Conservation (phyloP, 1,284 basidiomycete species). For the Apiotrichum gamsii region DNA sequence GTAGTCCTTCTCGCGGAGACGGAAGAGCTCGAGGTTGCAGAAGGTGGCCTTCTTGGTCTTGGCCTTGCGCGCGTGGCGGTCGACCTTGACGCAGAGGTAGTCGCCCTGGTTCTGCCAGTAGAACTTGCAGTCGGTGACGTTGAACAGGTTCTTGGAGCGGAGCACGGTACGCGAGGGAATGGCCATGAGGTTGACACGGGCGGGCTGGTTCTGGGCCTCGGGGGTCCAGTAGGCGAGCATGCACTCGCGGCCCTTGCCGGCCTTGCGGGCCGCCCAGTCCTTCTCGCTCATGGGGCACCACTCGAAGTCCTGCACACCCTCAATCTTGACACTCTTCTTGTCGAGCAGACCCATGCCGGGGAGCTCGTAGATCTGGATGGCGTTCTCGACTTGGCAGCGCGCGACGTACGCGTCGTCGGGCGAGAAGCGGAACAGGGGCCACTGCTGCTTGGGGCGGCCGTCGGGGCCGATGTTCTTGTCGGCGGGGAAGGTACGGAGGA, state of each 20-base stretch:
- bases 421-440: slow-evolving; percentile 98
- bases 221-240: slow-evolving; percentile 98
- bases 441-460: slow-evolving; percentile 49
- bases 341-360: slow-evolving; percentile 91
- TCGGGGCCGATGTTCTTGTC: slow-evolving; percentile 46
- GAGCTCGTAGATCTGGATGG: slow-evolving; percentile 94
- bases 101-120: slow-evolving; percentile 99
- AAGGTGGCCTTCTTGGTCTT: slow-evolving; percentile 99
- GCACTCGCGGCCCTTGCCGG: slow-evolving; percentile 62
- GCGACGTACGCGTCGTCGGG: slow-evolving; percentile 94
- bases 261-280: slow-evolving; percentile 68
- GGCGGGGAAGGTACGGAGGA: slow-evolving; percentile 85
- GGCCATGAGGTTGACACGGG: slow-evolving; percentile 84
- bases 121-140: slow-evolving; percentile 96
- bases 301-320: slow-evolving; percentile 97
- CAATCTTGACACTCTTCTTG: slow-evolving; percentile 96
- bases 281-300: slow-evolving; percentile 94
- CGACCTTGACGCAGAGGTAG: slow-evolving; percentile 98
- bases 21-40: slow-evolving; percentile 98
- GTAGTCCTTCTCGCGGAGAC: slow-evolving; percentile 94
- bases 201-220: slow-evolving; percentile 93
- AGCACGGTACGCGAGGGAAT: slow-evolving; percentile 81
- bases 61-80: slow-evolving; percentile 71
- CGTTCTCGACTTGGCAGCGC: slow-evolving; percentile 77
- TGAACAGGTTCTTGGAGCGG: slow-evolving; percentile 96